These are phyloP conservation scores for Verticillium nubilum DNA, from an alignment of 2,329 filamentous ascomycete genomes.

Conservation along the genomic window DNA sequence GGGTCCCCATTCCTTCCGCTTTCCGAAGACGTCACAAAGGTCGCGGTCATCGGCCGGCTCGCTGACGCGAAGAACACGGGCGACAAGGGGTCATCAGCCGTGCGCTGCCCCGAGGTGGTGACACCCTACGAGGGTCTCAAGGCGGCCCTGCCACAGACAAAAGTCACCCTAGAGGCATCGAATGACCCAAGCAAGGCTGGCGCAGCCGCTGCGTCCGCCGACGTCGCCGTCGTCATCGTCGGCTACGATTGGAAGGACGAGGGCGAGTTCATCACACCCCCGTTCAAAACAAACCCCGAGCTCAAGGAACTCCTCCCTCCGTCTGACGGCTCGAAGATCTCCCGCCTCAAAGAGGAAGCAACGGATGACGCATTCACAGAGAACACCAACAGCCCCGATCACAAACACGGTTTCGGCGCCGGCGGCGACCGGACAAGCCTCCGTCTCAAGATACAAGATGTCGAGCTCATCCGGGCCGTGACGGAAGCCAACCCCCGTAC, in stretches of 20 bases:
- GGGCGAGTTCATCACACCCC: slow-evolving; percentile 12
- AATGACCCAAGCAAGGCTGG: neutral
- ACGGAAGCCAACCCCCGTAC: slow-evolving; percentile 6
- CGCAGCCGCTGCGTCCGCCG: neutral
- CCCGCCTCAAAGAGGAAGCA: neutral
- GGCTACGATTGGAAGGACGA: slow-evolving; percentile 14
- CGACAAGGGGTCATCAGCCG: slow-evolving; percentile 13
- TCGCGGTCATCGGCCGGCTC: slow-evolving; percentile 13
- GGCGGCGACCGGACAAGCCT: slow-evolving; percentile 14
- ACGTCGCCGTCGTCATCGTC: slow-evolving; percentile 13
- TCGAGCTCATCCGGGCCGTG: slow-evolving; percentile 12
- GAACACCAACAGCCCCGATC: neutral
- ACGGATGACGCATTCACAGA: neutral
- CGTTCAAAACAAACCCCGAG: slow-evolving; percentile 5
- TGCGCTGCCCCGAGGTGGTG: slow-evolving; percentile 7
- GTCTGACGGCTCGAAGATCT: neutral
- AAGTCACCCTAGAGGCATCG: slow-evolving; percentile 7
- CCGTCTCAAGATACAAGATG: slow-evolving; percentile 8
- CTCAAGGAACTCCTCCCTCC: slow-evolving; percentile 6
- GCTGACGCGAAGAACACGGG: slow-evolving; percentile 12
- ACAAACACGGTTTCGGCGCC: slow-evolving; percentile 8
- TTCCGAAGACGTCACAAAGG: neutral
- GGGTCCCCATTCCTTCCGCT: slow-evolving; percentile 1
- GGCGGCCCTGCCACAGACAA: neutral
- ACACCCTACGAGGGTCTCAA: slow-evolving; percentile 11